Conservation (phyloP, 306 rosid species). For the Urtica urens region DNA sequence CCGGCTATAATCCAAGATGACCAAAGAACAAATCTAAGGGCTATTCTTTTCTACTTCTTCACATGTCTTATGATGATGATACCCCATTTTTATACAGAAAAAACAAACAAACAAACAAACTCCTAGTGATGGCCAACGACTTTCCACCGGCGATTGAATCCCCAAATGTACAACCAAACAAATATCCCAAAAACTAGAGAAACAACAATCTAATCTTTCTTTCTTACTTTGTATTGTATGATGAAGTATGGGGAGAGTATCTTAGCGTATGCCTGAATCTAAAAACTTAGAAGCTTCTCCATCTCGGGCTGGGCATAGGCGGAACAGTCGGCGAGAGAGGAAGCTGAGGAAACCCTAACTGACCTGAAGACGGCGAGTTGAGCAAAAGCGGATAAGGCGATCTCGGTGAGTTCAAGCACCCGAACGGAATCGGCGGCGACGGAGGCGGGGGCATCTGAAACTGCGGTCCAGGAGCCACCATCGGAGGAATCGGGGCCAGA, state of each 20-base stretch:
- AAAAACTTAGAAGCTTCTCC: conserved; percentile 51
- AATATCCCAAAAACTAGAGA: conserved; percentile 3
- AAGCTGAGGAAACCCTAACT: conserved; percentile 72
- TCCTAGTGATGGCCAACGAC: conserved; percentile 27
- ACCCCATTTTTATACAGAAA: conserved; percentile 54
- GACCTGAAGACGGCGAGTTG: conserved; percentile 62
- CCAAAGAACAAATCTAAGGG: conserved; percentile 29
- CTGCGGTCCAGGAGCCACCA: conserved; percentile 9
- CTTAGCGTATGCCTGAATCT: too few relatives aligned
- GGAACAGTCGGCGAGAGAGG: conserved; percentile 90
- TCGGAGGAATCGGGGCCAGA: conserved; percentile 6
- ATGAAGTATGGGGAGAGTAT: too few relatives aligned
- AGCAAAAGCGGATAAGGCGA: conserved; percentile 56
- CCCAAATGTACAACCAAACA: conserved; percentile 41
- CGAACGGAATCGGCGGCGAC: conserved; percentile 58
- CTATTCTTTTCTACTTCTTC: conserved; percentile 14
- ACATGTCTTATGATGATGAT: conserved; percentile 29
- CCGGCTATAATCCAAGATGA: conserved; percentile 15
- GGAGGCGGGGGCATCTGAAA: conserved; percentile 60
- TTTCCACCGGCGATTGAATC: conserved; percentile 44
- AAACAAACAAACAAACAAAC: too few relatives aligned
- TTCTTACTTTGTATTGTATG: too few relatives aligned
- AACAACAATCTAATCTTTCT: conserved; percentile 15
- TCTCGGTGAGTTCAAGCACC: conserved; percentile 78
- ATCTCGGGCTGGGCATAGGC: conserved; percentile 66